Evolutionary conservation across 1,284 basidiomycete genomes (phyloP), one percentile per base, ranked within the genome.

Genomic region (Phenoliferia sp.): DNA sequence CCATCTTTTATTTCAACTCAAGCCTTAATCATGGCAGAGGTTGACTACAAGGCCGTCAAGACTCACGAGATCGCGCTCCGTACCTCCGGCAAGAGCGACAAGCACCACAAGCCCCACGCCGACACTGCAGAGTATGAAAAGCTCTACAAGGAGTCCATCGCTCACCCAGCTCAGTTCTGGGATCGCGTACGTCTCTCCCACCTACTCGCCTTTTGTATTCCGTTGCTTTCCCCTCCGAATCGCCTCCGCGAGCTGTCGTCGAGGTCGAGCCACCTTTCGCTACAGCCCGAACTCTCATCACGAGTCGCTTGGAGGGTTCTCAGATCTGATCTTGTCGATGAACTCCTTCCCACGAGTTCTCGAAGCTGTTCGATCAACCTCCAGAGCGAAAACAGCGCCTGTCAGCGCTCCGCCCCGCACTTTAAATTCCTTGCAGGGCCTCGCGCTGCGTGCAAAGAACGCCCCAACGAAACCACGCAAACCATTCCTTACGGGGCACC

Each of bases 101-200:
- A 64, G 36, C 52, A 68, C 59, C 66, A 69, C 64, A 62, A 17
- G 12, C 84, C 85, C 44, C 92, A 94, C 78, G 80, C 82, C 17
- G 80, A 87, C 80, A 90, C 90, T 17, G 78, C 92, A 56, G 90
- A 90, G 61, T 77, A 77, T 64, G 31, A 63, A 29, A 32, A 60
- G 34, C 36, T 76, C 52, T 75, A 77, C 69, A 63, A 71, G 61
- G 72, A 76, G 65, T 72, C 69, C 31, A 69, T 77, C 58, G 82
- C 86, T 64, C 83, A 87, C 73, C 87, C 87, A 33, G 90, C 93
- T 75, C 82, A 84, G 73, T 97, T 91, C 89, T 97, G 93, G 93
- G 86, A 86, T 63, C 86, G 48, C 48, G 48, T 52, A 52, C 48
- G 48, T 52, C 48, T 26, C 17, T 44, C 48, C 48, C 19, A 26